Conservation (phyloP, 108 stramenopile species). For the Nitzschia sp. region DNA sequence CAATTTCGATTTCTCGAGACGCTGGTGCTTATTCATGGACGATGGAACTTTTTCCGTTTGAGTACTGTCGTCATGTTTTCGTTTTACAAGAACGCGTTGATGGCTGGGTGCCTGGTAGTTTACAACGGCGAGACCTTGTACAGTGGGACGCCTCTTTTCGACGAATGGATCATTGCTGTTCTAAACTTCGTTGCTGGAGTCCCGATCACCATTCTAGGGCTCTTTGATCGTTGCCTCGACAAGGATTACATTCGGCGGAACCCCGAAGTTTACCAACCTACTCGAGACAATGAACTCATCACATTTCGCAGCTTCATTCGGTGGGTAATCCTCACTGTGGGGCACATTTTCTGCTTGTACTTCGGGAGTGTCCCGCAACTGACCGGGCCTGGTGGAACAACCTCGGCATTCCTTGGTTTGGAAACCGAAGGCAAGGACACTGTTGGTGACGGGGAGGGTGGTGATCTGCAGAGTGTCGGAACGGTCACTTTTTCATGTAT, state of each 20-base stretch:
- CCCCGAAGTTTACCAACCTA: constrained; percentile 81
- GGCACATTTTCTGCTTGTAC: constrained; percentile 73
- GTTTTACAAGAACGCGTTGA: constrained; percentile 98
- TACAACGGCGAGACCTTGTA: constrained; percentile 72
- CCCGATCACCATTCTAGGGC: constrained; percentile 86
- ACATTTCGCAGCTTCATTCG: constrained; percentile 57
- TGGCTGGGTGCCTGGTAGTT: constrained; percentile 76
- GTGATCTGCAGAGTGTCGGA: constrained; percentile 76
- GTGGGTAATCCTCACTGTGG: constrained; percentile 66
- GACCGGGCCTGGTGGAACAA: constrained; percentile 51
- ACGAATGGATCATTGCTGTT: constrained; percentile 77
- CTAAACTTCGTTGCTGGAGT: constrained; percentile 88
- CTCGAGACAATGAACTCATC: constrained; percentile 74
- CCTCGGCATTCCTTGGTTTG: constrained; percentile 66
- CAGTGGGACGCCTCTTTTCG: constrained; percentile 81
- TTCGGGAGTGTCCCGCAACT: constrained; percentile 47
- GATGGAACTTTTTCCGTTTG: constrained; percentile 94
- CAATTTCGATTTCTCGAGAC: constrained; percentile 90
- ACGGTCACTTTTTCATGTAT: constrained; percentile 68
- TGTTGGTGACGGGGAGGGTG: constrained; percentile 80
- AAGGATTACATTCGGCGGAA: constrained; percentile 73
- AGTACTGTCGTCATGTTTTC: constrained; percentile 90
- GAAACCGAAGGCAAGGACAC: constrained; percentile 49
- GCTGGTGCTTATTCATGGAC: constrained; percentile 95
- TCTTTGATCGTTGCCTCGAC: constrained; percentile 92